Evolutionary conservation across 177 flowering plant species (phyloP), one percentile per base, ranked within the genome.

Genomic region (Vitis hybrid): DNA sequence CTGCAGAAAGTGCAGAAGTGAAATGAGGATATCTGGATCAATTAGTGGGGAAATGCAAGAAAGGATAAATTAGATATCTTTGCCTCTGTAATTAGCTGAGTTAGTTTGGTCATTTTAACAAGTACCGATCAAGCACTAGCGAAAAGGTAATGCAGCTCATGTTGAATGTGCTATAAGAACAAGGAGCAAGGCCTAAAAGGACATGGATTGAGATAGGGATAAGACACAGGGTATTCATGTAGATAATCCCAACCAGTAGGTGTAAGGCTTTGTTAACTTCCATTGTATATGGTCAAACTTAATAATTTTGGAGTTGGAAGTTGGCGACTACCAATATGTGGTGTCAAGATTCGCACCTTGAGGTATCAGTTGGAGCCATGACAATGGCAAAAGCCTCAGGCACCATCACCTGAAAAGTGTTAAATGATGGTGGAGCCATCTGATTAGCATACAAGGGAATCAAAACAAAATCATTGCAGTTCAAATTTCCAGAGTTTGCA

Each of bases 301-400:
- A 26, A 26, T 26, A 26, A 26, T 26, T 26, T 26, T 26, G 30
- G 30, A 26, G 30, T 26, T 26, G 30, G 4, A 26, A 26, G 30
- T 26, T 26, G 30, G 30, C 30, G 30, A 26, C 30, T 26, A 26
- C 30, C 30, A 26, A 26, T 26, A 26, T 26, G 30, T 26, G 5
- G 30, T 26, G 30, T 26, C 30, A 26, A 26, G 30, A 26, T 26
- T 26, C 5, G n/a, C 21, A 91, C 94, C 94, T 89, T 71, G 91
- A 72, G 50, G 77, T 66, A 79, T 91, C 96, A 55, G 92, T 86
- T 54, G 97, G 97, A 78, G 97, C 94, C 89, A 92, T 75, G 74
- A 89, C 97, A 74, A 92, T 82, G 11, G 92, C 97, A 63, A 92
- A 76, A 19, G 96, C 94, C 81, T 92, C 97, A 14, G 93, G 93